Base-by-base conservation (phyloP, 1,284 basidiomycete genomes). In the Tetrapyrgos nigripes region DNA sequence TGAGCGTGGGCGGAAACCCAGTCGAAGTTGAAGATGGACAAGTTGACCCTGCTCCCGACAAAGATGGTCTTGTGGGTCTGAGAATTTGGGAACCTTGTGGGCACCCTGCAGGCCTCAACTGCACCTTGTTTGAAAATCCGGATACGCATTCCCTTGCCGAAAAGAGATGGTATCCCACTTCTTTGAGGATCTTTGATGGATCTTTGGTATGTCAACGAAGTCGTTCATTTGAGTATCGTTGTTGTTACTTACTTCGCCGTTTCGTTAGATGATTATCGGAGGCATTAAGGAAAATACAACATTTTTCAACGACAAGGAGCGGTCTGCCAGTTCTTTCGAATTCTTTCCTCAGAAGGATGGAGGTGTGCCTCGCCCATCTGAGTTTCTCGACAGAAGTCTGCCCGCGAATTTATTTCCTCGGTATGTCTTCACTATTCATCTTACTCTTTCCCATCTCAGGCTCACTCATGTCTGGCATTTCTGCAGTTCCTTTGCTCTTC, bases 161-260 rank as follows among this genome's bases (percentile, higher is more conserved):
- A 37, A 66, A 70, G 1, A 68, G 81, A 48, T 83, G 81, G 81
- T 83, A 83, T 59, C 73, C 79, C 2, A 72, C 77, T 21, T 69
- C 74, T 17, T 53, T 78, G 21, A 71, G 78, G 14, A 77, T 80
- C 21, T 78, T 76, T 54, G 79, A 81, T 56, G 78, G 79, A 3
- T 73, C 70, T 27, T 28, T 58, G 50, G 56, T 53, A 43, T n/a
- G n/a, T n/a, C 17, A 31, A 37, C n/a, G n/a, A n/a, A n/a, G n/a
- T n/a, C n/a, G n/a, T n/a, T n/a, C n/a, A n/a, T n/a, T n/a, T n/a
- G n/a, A n/a, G n/a, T n/a, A n/a, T n/a, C n/a, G n/a, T 27, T 21
- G 8, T 35, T 28, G 11, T 17, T 43, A 53, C 70, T 40, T 10
- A 2, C 50, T n/a, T 24, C 35, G 35, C 19, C 23, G 11, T 13